Percentiles rank a stretch among this genome's conserved stretches.
phyloP scores from a whole-genome alignment of 78 protist genomes.

The Trichosphaerium sp. region DNA sequence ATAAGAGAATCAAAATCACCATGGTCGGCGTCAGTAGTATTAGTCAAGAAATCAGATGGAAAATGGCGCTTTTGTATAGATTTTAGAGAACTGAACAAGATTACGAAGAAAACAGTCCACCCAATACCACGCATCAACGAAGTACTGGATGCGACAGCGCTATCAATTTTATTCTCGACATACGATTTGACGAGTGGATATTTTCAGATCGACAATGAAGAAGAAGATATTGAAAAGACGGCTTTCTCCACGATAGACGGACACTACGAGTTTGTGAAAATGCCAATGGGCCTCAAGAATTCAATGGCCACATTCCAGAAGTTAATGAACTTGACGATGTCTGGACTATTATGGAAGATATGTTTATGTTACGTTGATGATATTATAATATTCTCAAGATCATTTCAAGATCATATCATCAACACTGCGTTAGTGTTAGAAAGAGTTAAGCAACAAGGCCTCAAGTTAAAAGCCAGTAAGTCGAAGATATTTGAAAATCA shows the following conservation, averaged over 20 bases:
- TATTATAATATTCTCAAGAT: not conserved
- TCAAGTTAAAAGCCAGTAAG: no score
- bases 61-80: not conserved
- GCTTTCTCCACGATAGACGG: not conserved
- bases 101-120: no score
- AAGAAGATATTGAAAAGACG: not conserved
- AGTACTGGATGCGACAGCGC: no score
- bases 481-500: no score
- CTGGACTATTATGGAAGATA: not conserved
- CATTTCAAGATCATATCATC: not conserved
- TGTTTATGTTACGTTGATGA: not conserved
- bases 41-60: not conserved
- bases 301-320: not conserved
- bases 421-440: no score
- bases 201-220: not conserved
- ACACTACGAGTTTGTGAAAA: not conserved
- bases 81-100: not conserved
- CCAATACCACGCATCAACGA: no score
- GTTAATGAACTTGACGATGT: not conserved
- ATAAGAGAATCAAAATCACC: not conserved
- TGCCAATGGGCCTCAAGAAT: not conserved
- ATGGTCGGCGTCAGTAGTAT: not conserved
- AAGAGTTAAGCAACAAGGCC: no score
- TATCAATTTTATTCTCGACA: not conserved
- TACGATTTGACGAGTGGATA: not conserved